Base-by-base conservation (phyloP, 2,329 filamentous ascomycete species). In the Bipolaris gigantea region DNA sequence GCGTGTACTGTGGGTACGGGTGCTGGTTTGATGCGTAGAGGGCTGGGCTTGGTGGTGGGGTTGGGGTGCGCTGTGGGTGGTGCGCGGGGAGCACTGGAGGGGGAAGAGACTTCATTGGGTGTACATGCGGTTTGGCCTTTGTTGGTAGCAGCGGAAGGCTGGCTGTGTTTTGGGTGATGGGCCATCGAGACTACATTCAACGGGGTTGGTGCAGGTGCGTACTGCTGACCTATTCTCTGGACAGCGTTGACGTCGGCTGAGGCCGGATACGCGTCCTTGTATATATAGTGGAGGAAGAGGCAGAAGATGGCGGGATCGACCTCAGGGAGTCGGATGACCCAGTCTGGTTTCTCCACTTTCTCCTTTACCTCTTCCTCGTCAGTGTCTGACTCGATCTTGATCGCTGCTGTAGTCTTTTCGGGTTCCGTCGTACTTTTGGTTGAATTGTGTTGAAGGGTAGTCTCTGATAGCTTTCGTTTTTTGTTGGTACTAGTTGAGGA, bases 241-340 rank as follows among this genome's bases (percentile, higher is more conserved):
- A 9, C 19, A 5, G 46, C 39, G 25, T 65, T 57, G 10, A 63
- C 44, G 11, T 25, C 42, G 3, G 27, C 7, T 30, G 27, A 30
- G 10, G 40, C 16, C 9, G 60, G 56, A n/a, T 64, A 67, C 18
- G 8, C 13, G n/a, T 60, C 61, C 9, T 55, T 57, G 45, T 65
- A 68, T 0, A 65, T 57, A 57, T 55, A 67, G n/a, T 48, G 52
- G 1, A 68, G 50, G 40, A 67, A 67, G 4, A 68, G 57, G 0
- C 59, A 55, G 21, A 68, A 67, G 41, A 61, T 57, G 1, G 4
- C 9, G 3, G 56, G 57, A 8, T 64, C 57, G 1, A 62, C 32
- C 1, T 57, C 45, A 2, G 49, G 33, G 2, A 64, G 40, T 3
- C 21, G 41, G 19, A 65, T 52, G 0, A 48, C 5, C 0, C 23